Conservation (phyloP, 257 asterid genomes). For the Solanum ossicruentum region DNA sequence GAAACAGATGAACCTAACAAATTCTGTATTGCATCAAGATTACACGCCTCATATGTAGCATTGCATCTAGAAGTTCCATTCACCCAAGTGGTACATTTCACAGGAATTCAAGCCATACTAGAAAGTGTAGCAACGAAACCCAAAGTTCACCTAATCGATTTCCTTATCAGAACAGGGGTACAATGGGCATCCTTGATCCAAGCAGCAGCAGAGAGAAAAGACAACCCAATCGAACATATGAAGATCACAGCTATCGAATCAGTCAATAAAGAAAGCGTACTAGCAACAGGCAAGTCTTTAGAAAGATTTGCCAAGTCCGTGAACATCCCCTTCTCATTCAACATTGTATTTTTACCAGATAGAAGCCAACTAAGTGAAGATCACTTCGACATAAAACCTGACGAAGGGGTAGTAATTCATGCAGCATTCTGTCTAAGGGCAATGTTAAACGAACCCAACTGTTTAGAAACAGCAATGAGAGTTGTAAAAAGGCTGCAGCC, state of each 20-base stretch:
- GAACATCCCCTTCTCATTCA: constrained; percentile 13
- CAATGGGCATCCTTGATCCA: constrained; percentile 29
- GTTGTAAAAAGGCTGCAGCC: constrained; percentile 7
- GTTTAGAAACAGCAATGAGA: constrained; percentile 12
- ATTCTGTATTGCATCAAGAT: background rate
- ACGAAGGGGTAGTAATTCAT: constrained; percentile 3
- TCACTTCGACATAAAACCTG: constrained; percentile 3
- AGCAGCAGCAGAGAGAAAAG: constrained; percentile 7
- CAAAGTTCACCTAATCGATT: constrained; percentile 21
- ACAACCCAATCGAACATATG: background rate
- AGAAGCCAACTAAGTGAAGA: constrained; percentile 6
- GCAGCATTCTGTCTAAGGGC: constrained; percentile 1
- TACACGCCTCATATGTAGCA: background rate
- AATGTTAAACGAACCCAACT: background rate
- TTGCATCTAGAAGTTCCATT: constrained; percentile 16
- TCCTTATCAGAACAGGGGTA: constrained; percentile 11
- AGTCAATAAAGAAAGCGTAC: background rate
- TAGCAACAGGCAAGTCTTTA: constrained; percentile 6
- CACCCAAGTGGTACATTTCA: constrained; percentile 12
- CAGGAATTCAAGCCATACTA: constrained; percentile 18
- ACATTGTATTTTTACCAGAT: constrained; percentile 6
- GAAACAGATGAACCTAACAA: background rate
- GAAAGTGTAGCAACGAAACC: constrained; percentile 8
- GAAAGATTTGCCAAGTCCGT: constrained; percentile 9
- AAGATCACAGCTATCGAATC: constrained; percentile 16